Percentiles rank a stretch among this genome's conserved stretches.
Evolutionary conservation across 345 rosid genomes (phyloP).

Genomic region (Kernera saxatilis): DNA sequence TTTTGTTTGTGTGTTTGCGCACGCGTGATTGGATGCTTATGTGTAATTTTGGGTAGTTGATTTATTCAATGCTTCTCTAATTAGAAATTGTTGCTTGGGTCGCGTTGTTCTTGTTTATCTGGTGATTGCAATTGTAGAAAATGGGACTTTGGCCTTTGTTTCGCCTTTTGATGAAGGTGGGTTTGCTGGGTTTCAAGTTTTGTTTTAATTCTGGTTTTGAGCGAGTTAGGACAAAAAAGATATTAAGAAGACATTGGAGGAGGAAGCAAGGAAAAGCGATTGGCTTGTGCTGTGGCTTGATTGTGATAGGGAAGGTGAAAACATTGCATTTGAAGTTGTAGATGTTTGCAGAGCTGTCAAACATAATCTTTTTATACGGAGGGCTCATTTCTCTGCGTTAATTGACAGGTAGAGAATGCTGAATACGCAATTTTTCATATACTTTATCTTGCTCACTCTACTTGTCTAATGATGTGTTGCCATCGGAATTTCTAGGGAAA

Average conservation of each 20-base stretch:
- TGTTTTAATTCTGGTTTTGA: conserved; percentile 1
- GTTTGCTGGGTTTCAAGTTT: background rate
- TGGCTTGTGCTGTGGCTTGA: conserved; percentile 98
- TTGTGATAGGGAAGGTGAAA: conserved; percentile 97
- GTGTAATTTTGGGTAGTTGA: background rate
- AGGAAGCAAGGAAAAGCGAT: conserved; percentile 87
- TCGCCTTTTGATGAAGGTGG: background rate
- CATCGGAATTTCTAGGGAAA: conserved; percentile 55
- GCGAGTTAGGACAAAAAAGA: conserved; percentile 68
- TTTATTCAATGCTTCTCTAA: background rate
- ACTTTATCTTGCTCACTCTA: background rate
- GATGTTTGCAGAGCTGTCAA: conserved; percentile 64
- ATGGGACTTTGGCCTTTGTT: background rate
- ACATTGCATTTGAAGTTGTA: conserved; percentile 89
- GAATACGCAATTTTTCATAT: background rate
- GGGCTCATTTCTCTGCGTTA: conserved; percentile 93
- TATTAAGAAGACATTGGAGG: conserved; percentile 85
- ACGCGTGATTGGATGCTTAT: background rate
- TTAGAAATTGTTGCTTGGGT: background rate
- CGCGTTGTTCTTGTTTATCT: background rate
- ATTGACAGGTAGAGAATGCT: conserved; percentile 63
- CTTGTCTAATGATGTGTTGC: conserved; percentile 2
- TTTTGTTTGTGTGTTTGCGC: background rate
- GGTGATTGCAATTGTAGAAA: background rate
- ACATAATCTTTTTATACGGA: conserved; percentile 48